These are phyloP conservation scores for Thymus mandschuricus DNA, from an alignment of 257 asterid species.

Conservation along the genomic window DNA sequence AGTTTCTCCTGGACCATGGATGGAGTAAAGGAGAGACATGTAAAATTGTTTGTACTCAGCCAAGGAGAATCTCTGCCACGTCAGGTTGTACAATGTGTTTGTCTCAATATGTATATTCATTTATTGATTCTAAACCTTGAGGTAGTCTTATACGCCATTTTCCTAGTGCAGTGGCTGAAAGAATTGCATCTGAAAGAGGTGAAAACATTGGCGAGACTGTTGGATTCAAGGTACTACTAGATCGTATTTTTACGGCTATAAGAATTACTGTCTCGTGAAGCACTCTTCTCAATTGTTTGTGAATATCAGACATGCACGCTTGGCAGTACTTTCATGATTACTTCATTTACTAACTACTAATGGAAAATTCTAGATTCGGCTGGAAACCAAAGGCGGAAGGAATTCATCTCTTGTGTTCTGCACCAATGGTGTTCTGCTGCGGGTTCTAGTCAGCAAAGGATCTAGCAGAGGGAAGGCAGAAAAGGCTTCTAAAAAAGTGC, in stretches of 20 bases:
- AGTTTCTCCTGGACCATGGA: conserved; percentile 79
- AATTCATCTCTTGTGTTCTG: conserved; percentile 88
- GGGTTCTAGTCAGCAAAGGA: conserved; percentile 63
- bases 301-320: conserved; percentile 16
- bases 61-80: conserved; percentile 90
- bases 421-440: conserved; percentile 84
- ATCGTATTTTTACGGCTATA: conserved; percentile 18
- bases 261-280: background rate
- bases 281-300: conserved; percentile 14
- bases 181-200: conserved; percentile 95
- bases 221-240: conserved; percentile 83
- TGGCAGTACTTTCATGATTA: conserved; percentile 22
- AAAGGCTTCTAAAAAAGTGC: conserved; percentile 39
- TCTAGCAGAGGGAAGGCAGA: conserved; percentile 38
- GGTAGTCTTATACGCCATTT: conserved; percentile 28
- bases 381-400: conserved; percentile 90
- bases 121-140: conserved; percentile 24
- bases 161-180: conserved; percentile 81
- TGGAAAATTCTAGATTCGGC: conserved; percentile 68
- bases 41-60: conserved; percentile 93
- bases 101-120: conserved; percentile 16
- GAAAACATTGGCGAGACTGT: conserved; percentile 84
- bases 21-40: conserved; percentile 87
- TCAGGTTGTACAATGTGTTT: conserved; percentile 59
- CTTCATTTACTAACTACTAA: conserved; percentile 17